Base-by-base conservation (phyloP, 2,329 filamentous ascomycete genomes). In the Aspergillus fumigatus region DNA sequence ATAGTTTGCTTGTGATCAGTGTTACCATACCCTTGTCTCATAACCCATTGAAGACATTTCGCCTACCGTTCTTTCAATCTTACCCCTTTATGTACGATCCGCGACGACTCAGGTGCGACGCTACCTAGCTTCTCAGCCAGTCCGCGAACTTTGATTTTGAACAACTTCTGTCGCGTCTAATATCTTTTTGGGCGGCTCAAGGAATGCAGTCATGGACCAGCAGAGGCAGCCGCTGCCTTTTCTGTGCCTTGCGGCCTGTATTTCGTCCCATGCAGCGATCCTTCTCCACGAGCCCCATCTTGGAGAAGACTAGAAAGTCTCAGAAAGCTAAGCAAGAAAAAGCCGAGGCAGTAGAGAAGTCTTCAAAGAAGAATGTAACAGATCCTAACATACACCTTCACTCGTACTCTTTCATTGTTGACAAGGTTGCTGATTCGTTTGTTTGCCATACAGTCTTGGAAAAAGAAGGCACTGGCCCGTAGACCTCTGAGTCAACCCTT, bases 121-220 rank as follows among this genome's bases (percentile, higher is more conserved):
- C 43, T 26, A 23, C 21, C 35, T 43, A 47, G 21, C 43, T 47
- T 23, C 21, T 25, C 43, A 26, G 41, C 41, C 11, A 53, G 19
- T n/a, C 32, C 21, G 19, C 49, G n/a, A 47, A 21, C 48, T 47
- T 23, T 3, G 19, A 23, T 23, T 38, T 38, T 14, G 32, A 38
- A 17, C 32, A 32, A 17, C 32, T 38, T 38, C 14, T 17, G 5
- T 17, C 14, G 32, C 32, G 43, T 26, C 21, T 25, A 2, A 23
- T 50, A 14, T 53, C 50, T 45, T 27, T 27, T 27, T 23, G 32
- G 38, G 27, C 48, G 25, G 27, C 48, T 57, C 43, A 52, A 66
- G 69, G 69, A 64, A 79, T 80, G 77, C 74, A 69, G 69, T 61
- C 67, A 70, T 73, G 75, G 65, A 65, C 64, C 54, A 64, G 63